Evolutionary conservation across 148 eudicot genomes (phyloP).

Genomic region (Vaccinium corymbosum): DNA sequence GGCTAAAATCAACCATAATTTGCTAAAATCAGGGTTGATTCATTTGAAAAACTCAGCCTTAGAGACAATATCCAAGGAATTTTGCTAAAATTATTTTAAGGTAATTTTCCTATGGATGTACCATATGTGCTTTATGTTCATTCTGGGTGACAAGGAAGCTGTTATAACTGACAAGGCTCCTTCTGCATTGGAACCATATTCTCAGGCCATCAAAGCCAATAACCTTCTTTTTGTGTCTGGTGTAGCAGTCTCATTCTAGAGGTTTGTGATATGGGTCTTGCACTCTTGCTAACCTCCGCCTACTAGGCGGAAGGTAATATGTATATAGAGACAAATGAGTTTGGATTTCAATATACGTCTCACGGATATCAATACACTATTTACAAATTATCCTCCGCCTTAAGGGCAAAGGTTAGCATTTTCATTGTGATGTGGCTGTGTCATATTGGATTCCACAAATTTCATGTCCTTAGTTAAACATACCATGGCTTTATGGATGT

Average conservation of each 20-base stretch:
- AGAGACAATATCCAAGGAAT: too few relatives aligned
- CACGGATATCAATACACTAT: too few relatives aligned
- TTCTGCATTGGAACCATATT: constrained; percentile 94
- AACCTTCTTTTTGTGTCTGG: constrained; percentile 83
- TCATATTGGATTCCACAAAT: background rate
- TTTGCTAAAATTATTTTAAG: background rate
- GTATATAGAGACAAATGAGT: too few relatives aligned
- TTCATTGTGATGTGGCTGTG: background rate
- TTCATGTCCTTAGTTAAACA: background rate
- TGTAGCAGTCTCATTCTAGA: constrained; percentile 86
- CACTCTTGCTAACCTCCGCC: too few relatives aligned
- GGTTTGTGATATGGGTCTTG: constrained; percentile 35
- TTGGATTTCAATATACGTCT: too few relatives aligned
- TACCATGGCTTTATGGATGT: background rate
- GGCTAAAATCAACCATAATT: too few relatives aligned
- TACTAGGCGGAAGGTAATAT: too few relatives aligned
- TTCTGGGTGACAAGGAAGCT: constrained; percentile 73
- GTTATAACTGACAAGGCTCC: constrained; percentile 87
- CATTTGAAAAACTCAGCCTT: too few relatives aligned
- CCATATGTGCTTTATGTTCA: constrained; percentile 10
- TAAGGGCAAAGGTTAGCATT: too few relatives aligned
- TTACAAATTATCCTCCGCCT: too few relatives aligned
- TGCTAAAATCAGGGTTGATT: too few relatives aligned
- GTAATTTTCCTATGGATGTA: background rate
- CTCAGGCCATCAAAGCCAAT: constrained; percentile 94